Base-by-base conservation (phyloP, 2,329 filamentous ascomycete genomes). In the Fusarium piperis region DNA sequence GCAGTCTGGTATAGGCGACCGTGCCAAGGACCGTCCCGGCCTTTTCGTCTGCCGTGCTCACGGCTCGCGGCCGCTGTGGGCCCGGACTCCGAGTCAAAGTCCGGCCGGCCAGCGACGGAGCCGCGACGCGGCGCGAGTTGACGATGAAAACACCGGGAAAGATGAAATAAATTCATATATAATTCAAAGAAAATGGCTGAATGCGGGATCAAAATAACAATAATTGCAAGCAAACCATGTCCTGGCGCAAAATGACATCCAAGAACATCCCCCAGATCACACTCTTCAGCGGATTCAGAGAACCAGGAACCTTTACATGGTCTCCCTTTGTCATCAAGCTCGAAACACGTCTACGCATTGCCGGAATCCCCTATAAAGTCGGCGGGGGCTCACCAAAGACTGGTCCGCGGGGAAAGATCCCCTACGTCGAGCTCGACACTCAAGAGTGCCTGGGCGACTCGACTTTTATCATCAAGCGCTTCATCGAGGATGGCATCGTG, bases 291-390 rank as follows among this genome's bases (percentile, higher is more conserved):
- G 88, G 88, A 52, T 86, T 82, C 64, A 79, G 80, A 33, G 76
- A 79, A 3, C 65, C 77, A 2, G 81, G 79, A 6, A 71, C 44
- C 1, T 79, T 90, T 72, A 83, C 85, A 57, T 90, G 87, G 87
- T 91, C 89, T 0, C 89, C 89, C 11, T 91, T 90, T 71, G 88
- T 90, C 59, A 86, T 80, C 48, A 92, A 92, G 76, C 81, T 91
- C 58, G 90, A 92, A 75, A 83, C 88, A 18, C 88, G 89, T 15
- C 82, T 91, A 7, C 89, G 90, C 15, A 84, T 90, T 70, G 83
- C 83, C 2, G 76, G 78, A 1, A 56, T 90, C 3, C 39, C 78
- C 1, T 92, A 91, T 77, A 74, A 70, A 16, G 74, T 79, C 6
- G 84, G 80, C 3, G 68, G 70, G 4, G 89, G 89, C 2, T 86